Conservation (phyloP, 75 land plant genomes). For the Ceratopteris richardii region DNA sequence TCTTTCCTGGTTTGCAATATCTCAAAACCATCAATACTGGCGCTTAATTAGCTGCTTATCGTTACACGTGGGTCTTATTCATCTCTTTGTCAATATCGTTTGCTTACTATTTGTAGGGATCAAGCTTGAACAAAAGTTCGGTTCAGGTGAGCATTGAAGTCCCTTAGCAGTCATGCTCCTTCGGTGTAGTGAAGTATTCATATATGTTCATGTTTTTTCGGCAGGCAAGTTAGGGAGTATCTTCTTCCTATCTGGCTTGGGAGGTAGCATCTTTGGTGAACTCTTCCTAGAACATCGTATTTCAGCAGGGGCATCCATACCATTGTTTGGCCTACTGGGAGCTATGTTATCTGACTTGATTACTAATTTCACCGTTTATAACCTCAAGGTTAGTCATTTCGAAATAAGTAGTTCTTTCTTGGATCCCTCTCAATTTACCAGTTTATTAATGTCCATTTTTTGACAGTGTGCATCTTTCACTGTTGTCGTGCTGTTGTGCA, state of each 20-base stretch:
- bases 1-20: slow-evolving; percentile 2
- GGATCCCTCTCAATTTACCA: neutral
- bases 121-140: slow-evolving; percentile 17
- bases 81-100: slow-evolving; percentile 11
- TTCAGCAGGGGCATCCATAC: slow-evolving; percentile 94
- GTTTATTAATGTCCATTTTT: neutral
- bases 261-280: slow-evolving; percentile 79
- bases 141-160: slow-evolving; percentile 6
- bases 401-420: no score
- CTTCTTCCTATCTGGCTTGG: slow-evolving; percentile 74
- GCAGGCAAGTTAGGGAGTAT: slow-evolving; percentile 52
- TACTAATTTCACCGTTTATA: slow-evolving; percentile 80
- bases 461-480: slow-evolving; percentile 46
- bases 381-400: slow-evolving; percentile 41
- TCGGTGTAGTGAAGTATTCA: no score
- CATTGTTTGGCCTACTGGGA: slow-evolving; percentile 86
- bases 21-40: slow-evolving; percentile 11
- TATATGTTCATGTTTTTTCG: slow-evolving; percentile 6
- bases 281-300: slow-evolving; percentile 64
- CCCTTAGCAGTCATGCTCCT: no score
- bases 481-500: slow-evolving; percentile 48
- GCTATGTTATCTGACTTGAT: slow-evolving; percentile 83
- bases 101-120: slow-evolving; percentile 12
- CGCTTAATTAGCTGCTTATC: slow-evolving; percentile 13
- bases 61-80: slow-evolving; percentile 21